A percentile compares a stretch with the other conserved stretches of the same genome.
phyloP scores from a whole-genome alignment of 2,329 filamentous ascomycete species.

The Verticillium tricorpus region DNA sequence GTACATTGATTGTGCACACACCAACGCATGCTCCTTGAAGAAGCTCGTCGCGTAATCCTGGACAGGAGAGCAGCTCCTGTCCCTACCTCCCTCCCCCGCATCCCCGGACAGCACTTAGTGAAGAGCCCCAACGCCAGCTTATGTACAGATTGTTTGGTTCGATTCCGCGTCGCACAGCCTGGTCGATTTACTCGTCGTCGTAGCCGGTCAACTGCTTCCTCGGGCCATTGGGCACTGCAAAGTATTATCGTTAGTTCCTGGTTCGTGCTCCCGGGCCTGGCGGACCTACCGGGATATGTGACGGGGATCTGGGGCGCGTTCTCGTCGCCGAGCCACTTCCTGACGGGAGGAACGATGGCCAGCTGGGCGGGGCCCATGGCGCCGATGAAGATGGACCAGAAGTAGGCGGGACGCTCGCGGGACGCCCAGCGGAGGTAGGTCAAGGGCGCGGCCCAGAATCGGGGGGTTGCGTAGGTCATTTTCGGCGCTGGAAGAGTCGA shows the following conservation, averaged over 20 bases:
- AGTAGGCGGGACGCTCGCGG: conserved; percentile 84
- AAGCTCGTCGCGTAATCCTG: background rate
- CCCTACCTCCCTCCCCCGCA: background rate
- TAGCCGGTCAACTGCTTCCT: conserved; percentile 57
- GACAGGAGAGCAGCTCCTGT: background rate
- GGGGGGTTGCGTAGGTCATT: conserved; percentile 62
- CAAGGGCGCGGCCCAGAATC: conserved; percentile 80
- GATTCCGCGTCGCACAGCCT: background rate
- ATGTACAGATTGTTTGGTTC: conserved; percentile 14
- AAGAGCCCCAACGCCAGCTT: conserved; percentile 15
- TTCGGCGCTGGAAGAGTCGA: background rate
- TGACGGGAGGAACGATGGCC: conserved; percentile 67
- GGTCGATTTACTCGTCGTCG: conserved; percentile 43
- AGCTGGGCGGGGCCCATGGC: conserved; percentile 66
- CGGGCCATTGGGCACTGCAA: conserved; percentile 51
- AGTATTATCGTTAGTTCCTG: background rate
- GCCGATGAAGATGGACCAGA: conserved; percentile 79
- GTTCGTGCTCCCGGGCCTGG: background rate
- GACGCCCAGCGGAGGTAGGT: conserved; percentile 85
- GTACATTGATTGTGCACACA: background rate
- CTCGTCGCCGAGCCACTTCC: conserved; percentile 68
- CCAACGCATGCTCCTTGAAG: background rate
- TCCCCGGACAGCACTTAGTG: conserved; percentile 3
- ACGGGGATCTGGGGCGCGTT: conserved; percentile 70
- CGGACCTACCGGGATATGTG: conserved; percentile 85